phyloP scores from a whole-genome alignment of 108 stramenopile species.

The Nitzschia sp. region DNA sequence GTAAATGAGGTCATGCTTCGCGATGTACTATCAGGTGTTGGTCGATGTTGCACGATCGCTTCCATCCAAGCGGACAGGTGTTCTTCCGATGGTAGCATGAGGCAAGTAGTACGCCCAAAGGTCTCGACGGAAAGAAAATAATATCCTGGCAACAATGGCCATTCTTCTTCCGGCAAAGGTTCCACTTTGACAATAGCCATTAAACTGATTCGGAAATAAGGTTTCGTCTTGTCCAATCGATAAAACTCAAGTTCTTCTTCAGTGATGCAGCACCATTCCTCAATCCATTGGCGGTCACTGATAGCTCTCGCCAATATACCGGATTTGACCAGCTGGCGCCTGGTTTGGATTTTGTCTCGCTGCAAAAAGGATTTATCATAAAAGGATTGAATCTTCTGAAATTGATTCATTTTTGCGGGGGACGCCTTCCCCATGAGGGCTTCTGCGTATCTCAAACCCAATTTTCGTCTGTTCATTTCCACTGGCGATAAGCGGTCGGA shows the following conservation, averaged over 20 bases:
- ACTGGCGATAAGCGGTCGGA: conserved; percentile 30
- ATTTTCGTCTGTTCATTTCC: background rate
- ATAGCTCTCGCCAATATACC: conserved; percentile 57
- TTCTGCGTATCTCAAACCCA: conserved; percentile 26
- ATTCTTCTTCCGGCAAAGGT: conserved; percentile 19
- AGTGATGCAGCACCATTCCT: conserved; percentile 50
- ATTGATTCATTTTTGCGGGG: background rate
- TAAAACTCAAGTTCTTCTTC: conserved; percentile 41
- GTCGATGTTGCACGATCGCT: background rate
- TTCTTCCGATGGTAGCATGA: conserved; percentile 50
- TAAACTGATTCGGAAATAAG: conserved; percentile 36
- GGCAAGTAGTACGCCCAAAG: conserved; percentile 50
- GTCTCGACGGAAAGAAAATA: conserved; percentile 53
- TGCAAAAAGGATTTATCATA: conserved; percentile 27
- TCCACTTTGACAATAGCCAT: conserved; percentile 32
- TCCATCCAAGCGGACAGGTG: conserved; percentile 34
- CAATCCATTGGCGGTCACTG: conserved; percentile 70
- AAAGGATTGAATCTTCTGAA: conserved; percentile 8
- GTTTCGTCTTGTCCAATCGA: conserved; percentile 44
- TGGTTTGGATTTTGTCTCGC: background rate
- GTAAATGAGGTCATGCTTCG: conserved; percentile 9
- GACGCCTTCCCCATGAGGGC: conserved; percentile 16
- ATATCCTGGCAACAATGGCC: conserved; percentile 35
- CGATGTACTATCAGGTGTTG: background rate
- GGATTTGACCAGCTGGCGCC: conserved; percentile 5